A percentile compares a stretch with the other conserved stretches of the same genome.
Conservation (phyloP, 2,329 filamentous ascomycete species). For the Tolypocladium capitatum region DNA sequence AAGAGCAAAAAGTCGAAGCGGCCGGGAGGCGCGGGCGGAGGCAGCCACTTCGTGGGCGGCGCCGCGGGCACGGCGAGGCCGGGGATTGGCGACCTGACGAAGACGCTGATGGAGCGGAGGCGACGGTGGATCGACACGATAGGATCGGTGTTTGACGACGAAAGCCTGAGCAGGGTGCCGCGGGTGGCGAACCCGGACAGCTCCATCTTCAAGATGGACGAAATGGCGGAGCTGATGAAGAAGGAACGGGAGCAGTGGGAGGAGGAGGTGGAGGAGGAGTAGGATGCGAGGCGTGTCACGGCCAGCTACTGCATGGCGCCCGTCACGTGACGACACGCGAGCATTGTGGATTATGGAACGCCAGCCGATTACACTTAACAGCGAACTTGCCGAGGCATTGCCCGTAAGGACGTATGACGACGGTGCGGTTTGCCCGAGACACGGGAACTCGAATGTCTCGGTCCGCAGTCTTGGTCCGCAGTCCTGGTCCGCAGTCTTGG, state of each 20-base stretch:
- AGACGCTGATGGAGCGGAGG: constrained; percentile 83
- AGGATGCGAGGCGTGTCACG: background rate
- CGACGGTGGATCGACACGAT: constrained; percentile 85
- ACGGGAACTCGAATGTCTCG: too few species aligned
- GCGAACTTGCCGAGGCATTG: too few species aligned
- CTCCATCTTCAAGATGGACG: constrained; percentile 58
- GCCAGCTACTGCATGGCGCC: too few species aligned
- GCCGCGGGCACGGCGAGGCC: constrained; percentile 53
- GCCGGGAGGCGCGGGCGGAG: constrained; percentile 61
- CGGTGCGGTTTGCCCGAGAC: too few species aligned
- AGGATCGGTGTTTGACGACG: constrained; percentile 78
- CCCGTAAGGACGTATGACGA: too few species aligned
- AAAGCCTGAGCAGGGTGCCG: constrained; percentile 61
- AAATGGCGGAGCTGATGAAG: constrained; percentile 63
- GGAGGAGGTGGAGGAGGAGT: constrained; percentile 60
- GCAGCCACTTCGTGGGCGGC: constrained; percentile 48
- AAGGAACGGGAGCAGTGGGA: constrained; percentile 71
- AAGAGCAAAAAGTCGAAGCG: constrained; percentile 87
- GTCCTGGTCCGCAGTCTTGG: too few species aligned
- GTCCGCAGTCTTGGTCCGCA: too few species aligned
- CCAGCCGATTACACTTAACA: too few species aligned
- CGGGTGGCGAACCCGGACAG: constrained; percentile 47
- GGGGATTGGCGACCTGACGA: constrained; percentile 80
- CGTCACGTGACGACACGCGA: too few species aligned
- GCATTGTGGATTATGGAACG: too few species aligned